phyloP scores from a whole-genome alignment of 2,329 filamentous ascomycete genomes.

The Botrytis aclada region DNA sequence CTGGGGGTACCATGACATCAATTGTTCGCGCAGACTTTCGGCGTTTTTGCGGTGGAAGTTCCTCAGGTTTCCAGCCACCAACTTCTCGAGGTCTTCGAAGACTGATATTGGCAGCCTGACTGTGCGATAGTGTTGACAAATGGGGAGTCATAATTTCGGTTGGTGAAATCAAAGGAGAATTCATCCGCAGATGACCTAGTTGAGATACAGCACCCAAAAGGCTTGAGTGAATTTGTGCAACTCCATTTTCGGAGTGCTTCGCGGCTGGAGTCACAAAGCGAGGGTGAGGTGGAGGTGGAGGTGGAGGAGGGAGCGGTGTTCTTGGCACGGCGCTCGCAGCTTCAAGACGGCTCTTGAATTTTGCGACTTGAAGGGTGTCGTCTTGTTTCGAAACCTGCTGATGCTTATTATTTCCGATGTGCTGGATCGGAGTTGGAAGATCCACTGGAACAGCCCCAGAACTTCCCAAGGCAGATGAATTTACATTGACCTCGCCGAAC shows the following conservation, averaged over 20 bases:
- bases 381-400: constrained; percentile 17
- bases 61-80: constrained; percentile 29
- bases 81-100: constrained; percentile 36
- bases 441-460: constrained; percentile 36
- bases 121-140: constrained; percentile 17
- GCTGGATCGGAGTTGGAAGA: constrained; percentile 29
- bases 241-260: constrained; percentile 17
- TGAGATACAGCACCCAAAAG: constrained; percentile 37
- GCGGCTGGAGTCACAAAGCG: background rate
- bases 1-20: constrained; percentile 54
- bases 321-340: constrained; percentile 15
- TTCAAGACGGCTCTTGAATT: background rate
- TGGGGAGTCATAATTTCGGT: constrained; percentile 18
- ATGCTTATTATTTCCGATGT: constrained; percentile 1
- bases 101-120: constrained; percentile 26
- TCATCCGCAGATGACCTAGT: constrained; percentile 37
- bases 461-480: constrained; percentile 34
- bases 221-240: constrained; percentile 29
- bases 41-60: constrained; percentile 46
- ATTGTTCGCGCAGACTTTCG: constrained; percentile 55
- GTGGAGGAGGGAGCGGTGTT: constrained; percentile 22
- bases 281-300: constrained; percentile 23
- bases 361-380: constrained; percentile 7
- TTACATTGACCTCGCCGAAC: constrained; percentile 37
- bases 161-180: constrained; percentile 33